phyloP scores from a whole-genome alignment of 2,329 filamentous ascomycete genomes.

The Calonectria pseudoreteaudii region DNA sequence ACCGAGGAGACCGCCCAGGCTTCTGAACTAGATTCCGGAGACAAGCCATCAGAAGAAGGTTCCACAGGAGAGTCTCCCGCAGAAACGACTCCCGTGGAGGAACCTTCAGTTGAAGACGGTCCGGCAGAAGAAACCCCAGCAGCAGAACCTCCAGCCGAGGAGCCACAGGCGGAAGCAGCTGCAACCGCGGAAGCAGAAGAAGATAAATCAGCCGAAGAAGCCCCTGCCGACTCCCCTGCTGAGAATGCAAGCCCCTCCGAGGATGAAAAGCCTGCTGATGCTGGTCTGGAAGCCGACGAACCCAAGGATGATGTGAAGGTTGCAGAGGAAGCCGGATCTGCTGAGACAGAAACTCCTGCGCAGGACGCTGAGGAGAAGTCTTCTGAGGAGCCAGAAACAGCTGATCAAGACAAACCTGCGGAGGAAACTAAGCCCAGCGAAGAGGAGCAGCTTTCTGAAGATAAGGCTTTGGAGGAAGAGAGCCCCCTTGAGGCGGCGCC shows the following conservation, averaged over 20 bases:
- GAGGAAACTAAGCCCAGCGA: slow-evolving; percentile 12
- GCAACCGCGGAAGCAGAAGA: not conserved
- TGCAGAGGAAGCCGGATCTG: slow-evolving; percentile 25
- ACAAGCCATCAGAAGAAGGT: not conserved
- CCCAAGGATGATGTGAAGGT: not conserved
- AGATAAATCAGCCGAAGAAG: not conserved
- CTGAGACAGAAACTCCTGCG: slow-evolving; percentile 15
- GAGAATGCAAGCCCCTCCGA: not conserved
- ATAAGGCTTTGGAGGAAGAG: not conserved
- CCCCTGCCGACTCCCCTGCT: not conserved
- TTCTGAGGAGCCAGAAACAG: slow-evolving; percentile 8
- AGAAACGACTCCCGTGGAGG: not conserved
- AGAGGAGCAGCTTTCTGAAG: not conserved
- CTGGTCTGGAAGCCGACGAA: slow-evolving; percentile 14
- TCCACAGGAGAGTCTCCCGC: not conserved
- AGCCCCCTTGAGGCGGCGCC: not conserved
- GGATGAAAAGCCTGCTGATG: not conserved
- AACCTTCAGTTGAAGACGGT: not conserved
- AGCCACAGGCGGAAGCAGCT: not conserved
- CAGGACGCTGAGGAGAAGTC: slow-evolving; percentile 12
- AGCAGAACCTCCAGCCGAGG: not conserved
- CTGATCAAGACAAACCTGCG: slow-evolving; percentile 5
- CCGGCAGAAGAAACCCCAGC: not conserved
- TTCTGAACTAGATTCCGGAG: not conserved
- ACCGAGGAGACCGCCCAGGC: not conserved